phyloP scores from a whole-genome alignment of 495 filamentous ascomycete genomes.

The Aspergillus sclerotioniger region DNA sequence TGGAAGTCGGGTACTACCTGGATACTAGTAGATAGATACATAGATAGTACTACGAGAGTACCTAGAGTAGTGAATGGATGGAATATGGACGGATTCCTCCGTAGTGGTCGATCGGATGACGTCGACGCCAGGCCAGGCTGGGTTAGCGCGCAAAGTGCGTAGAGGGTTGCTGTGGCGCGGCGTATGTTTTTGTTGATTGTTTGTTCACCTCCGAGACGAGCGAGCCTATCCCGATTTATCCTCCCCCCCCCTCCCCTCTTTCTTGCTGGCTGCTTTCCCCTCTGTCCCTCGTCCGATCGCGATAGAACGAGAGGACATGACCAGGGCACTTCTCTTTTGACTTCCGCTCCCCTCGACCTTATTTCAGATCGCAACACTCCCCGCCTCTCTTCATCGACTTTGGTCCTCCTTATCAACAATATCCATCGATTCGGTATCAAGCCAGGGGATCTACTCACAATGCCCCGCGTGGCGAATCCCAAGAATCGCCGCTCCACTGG shows the following conservation, averaged over 20 bases:
- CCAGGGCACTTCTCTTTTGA: no score
- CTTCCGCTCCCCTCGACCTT: no score
- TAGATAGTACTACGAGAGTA: no score
- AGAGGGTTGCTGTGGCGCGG: constrained; percentile 11
- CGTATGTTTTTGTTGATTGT: constrained; percentile 43
- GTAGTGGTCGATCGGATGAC: no score
- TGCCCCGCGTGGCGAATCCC: constrained; percentile 71
- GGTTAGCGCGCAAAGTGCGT: constrained; percentile 11
- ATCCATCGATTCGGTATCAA: constrained; percentile 17
- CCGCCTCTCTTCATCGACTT: no score
- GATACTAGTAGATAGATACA: no score
- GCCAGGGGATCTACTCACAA: constrained; percentile 36
- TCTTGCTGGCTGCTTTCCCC: not conserved
- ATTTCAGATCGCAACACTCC: no score
- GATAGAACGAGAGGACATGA: no score
- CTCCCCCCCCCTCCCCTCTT: not conserved
- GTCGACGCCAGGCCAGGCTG: not conserved
- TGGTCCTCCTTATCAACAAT: constrained; percentile 12
- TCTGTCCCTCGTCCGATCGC: no score
- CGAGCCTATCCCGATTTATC: not conserved
- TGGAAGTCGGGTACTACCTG: no score
- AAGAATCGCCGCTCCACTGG: constrained; percentile 51
- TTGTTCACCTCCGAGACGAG: constrained; percentile 17
- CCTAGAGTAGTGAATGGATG: no score
- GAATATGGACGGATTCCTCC: no score